These are phyloP conservation scores for Hydnomerulius pinastri DNA, from an alignment of 768 basidiomycete species.

Conservation along the genomic window DNA sequence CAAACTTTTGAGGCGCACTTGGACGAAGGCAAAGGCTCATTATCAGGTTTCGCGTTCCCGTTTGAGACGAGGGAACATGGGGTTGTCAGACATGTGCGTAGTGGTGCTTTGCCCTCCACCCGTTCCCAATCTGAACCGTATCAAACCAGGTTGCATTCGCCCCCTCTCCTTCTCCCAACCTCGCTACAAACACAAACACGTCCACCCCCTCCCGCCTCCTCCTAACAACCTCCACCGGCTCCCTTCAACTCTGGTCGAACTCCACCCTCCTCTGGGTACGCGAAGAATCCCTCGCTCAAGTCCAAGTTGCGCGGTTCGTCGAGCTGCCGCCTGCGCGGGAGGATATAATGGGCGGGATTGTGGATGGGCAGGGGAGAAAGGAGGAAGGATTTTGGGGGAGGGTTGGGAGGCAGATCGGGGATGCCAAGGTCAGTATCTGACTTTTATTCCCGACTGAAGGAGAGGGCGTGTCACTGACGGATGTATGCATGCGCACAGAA, in stretches of 20 bases:
- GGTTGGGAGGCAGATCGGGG: conserved; percentile 55
- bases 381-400: conserved; percentile 53
- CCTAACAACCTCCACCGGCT: conserved; percentile 73
- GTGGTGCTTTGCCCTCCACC: neutral
- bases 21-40: conserved; percentile 45
- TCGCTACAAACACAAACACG: too few relatives aligned
- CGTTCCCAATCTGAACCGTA: neutral
- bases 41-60: conserved; percentile 56
- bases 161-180: conserved; percentile 45
- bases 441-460: too few relatives aligned
- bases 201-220: too few relatives aligned
- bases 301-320: conserved; percentile 67
- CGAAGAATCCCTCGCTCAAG: conserved; percentile 75
- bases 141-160: conserved; percentile 52
- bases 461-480: neutral
- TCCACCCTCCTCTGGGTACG: conserved; percentile 68
- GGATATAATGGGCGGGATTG: conserved; percentile 16
- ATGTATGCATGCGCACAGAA: conserved; percentile 41
- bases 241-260: conserved; percentile 73
- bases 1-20: conserved; percentile 55
- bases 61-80: conserved; percentile 72
- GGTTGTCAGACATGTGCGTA: conserved; percentile 62
- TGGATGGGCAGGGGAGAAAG: conserved; percentile 9
- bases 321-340: conserved; percentile 67
- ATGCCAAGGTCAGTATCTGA: conserved; percentile 57